These are phyloP conservation scores for Amanita fuliginea DNA, from an alignment of 768 basidiomycete species.

Conservation along the genomic window DNA sequence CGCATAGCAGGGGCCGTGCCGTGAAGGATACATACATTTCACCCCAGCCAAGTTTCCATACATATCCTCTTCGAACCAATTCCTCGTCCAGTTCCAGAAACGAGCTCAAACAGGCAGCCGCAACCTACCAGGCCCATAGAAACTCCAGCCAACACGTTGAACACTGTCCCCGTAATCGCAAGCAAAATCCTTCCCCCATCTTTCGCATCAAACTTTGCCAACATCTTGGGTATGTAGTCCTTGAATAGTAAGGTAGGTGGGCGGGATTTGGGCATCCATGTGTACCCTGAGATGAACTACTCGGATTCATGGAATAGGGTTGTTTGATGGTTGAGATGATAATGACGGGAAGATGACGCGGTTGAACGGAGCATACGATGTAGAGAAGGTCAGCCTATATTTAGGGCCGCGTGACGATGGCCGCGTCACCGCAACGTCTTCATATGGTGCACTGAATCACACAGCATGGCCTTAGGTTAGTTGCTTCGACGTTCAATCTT, in stretches of 20 bases:
- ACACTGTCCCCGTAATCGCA: slow-evolving; percentile 77
- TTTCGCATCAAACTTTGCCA: slow-evolving; percentile 54
- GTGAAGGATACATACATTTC: no score
- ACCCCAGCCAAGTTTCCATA: no score
- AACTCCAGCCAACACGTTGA: slow-evolving; percentile 90
- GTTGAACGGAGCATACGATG: slow-evolving; percentile 67
- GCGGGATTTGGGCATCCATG: slow-evolving; percentile 84
- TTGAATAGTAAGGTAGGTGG: slow-evolving; percentile 69
- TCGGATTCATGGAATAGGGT: slow-evolving; percentile 61
- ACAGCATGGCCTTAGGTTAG: no score
- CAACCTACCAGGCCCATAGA: slow-evolving; percentile 88
- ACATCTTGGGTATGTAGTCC: slow-evolving; percentile 69
- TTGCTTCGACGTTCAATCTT: no score
- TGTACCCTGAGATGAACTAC: slow-evolving; percentile 74
- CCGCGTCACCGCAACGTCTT: no score
- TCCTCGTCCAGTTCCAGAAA: no score
- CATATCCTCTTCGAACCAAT: no score
- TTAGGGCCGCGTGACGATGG: no score
- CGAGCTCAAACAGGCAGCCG: no score
- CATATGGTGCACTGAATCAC: no score
- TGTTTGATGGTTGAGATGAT: slow-evolving; percentile 22
- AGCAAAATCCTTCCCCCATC: slow-evolving; percentile 69
- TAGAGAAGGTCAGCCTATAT: no score
- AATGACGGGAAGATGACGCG: slow-evolving; percentile 62
- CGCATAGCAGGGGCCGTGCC: no score